These are phyloP conservation scores for Diaporthe sp. DNA, from an alignment of 2,329 filamentous ascomycete species.

Conservation along the genomic window DNA sequence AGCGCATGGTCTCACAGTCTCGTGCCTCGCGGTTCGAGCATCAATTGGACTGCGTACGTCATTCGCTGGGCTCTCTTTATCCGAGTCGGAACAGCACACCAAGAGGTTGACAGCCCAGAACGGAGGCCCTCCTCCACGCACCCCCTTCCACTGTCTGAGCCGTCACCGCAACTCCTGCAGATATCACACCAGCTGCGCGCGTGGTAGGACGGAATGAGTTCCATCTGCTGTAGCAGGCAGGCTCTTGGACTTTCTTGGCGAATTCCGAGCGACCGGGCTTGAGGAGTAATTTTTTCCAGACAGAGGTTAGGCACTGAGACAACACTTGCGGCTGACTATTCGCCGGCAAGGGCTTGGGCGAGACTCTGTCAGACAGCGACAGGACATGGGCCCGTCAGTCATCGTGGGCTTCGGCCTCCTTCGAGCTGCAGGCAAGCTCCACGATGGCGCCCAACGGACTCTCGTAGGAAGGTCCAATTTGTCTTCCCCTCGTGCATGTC, in stretches of 20 bases:
- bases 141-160: not conserved
- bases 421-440: not conserved
- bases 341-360: not conserved
- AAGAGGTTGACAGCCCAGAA: not conserved
- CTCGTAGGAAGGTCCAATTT: not conserved
- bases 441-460: not conserved
- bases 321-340: conserved; percentile 6
- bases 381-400: not conserved
- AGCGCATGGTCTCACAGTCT: conserved; percentile 37
- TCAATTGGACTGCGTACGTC: not conserved
- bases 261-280: not conserved
- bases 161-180: conserved; percentile 31
- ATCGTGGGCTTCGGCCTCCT: not conserved
- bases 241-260: not conserved
- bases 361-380: not conserved
- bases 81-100: not conserved
- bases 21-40: conserved; percentile 11
- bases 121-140: conserved; percentile 1
- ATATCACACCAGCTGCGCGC: conserved; percentile 4
- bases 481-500: not conserved
- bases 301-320: conserved; percentile 10
- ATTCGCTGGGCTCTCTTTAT: conserved; percentile 11
- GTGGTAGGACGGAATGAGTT: not conserved
- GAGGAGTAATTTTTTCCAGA: conserved; percentile 1
- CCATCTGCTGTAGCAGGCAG: not conserved